Evolutionary conservation across 2,329 filamentous ascomycete species (phyloP).

Genomic region (Seiridium unicorne): DNA sequence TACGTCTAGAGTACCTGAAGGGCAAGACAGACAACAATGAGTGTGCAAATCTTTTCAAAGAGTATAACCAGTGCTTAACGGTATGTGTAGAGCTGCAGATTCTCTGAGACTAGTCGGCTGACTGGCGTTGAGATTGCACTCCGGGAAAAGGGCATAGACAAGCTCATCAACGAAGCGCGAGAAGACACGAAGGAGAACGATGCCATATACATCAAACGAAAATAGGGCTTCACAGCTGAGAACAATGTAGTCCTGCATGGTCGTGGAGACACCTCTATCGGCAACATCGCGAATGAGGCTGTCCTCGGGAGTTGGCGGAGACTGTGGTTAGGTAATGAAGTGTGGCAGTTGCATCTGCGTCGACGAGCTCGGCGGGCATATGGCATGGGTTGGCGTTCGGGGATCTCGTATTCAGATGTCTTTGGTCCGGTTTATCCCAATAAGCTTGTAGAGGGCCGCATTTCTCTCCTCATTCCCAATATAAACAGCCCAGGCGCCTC

Average conservation of each 20-base stretch:
- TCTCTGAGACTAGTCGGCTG: background rate
- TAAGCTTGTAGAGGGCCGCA: background rate
- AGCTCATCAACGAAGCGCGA: constrained; percentile 85
- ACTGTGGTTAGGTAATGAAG: background rate
- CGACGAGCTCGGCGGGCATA: background rate
- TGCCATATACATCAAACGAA: constrained; percentile 59
- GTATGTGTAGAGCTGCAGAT: constrained; percentile 47
- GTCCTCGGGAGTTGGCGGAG: background rate
- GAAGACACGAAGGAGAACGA: constrained; percentile 90
- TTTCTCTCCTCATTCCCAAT: constrained; percentile 2
- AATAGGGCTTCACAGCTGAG: constrained; percentile 15
- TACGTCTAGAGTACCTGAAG: constrained; percentile 74
- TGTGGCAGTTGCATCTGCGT: background rate
- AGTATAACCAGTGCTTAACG: constrained; percentile 83
- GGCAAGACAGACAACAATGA: constrained; percentile 75
- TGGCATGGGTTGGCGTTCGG: constrained; percentile 9
- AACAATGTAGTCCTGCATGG: too few species aligned
- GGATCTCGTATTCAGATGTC: constrained; percentile 9
- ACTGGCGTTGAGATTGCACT: constrained; percentile 69
- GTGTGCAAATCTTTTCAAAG: constrained; percentile 80
- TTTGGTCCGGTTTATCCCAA: constrained; percentile 3
- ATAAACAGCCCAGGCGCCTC: background rate
- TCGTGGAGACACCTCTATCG: too few species aligned
- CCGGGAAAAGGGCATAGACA: constrained; percentile 87
- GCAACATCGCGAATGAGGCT: constrained; percentile 2